Percentiles rank a stretch among this genome's conserved stretches.
These are phyloP conservation scores for Entomophthora muscae DNA, from an alignment of 371 early-diverging fungal species.

Conservation along the genomic window DNA sequence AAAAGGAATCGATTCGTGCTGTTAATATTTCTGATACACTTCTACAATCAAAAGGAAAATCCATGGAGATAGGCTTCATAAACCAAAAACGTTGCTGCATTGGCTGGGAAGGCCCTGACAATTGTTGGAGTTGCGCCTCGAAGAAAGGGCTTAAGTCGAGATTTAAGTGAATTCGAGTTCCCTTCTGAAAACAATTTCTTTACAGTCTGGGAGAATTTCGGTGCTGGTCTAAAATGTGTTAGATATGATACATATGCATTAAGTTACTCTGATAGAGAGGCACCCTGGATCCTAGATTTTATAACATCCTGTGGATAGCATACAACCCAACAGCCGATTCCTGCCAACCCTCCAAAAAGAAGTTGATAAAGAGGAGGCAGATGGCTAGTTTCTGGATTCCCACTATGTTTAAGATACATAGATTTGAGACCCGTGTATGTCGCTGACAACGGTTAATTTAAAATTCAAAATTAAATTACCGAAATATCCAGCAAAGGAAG, in stretches of 20 bases:
- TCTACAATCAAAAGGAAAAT: constrained; percentile 8
- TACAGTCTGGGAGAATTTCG: constrained; percentile 17
- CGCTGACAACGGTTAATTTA: constrained; percentile 8
- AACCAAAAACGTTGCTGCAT: constrained; percentile 61
- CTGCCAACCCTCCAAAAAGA: constrained; percentile 56
- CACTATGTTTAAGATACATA: not conserved
- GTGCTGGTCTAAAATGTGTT: not conserved
- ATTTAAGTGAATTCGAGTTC: not conserved
- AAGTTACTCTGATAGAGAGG: not conserved
- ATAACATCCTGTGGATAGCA: constrained; percentile 82
- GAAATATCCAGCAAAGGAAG: constrained; percentile 68
- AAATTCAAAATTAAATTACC: constrained; percentile 19
- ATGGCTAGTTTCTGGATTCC: not conserved
- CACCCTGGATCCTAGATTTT: constrained; percentile 51
- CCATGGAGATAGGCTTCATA: constrained; percentile 7
- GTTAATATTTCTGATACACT: not conserved
- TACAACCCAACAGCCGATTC: constrained; percentile 67
- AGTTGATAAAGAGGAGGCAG: not conserved
- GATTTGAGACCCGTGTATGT: not conserved
- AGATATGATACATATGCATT: not conserved
- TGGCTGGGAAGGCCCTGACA: constrained; percentile 82
- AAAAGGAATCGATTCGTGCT: no score
- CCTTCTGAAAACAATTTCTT: constrained; percentile 13
- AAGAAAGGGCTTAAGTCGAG: constrained; percentile 25
- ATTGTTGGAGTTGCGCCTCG: constrained; percentile 70